Percentiles rank a stretch among this genome's conserved stretches.
These are phyloP conservation scores for Colletotrichum tropicale DNA, from an alignment of 2,329 filamentous ascomycete species.

Conservation along the genomic window DNA sequence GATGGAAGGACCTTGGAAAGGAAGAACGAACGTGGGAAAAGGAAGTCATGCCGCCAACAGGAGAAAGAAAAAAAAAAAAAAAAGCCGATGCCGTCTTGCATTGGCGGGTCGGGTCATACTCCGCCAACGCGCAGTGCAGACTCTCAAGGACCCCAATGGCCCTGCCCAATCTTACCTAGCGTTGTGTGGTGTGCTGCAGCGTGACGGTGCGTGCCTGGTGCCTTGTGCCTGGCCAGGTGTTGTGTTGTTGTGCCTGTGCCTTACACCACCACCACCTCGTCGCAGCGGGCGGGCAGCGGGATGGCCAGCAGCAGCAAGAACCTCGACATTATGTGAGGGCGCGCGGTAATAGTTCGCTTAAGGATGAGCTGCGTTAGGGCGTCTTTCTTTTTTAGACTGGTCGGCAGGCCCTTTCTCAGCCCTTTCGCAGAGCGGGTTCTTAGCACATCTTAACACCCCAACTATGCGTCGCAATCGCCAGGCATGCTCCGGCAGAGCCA, in stretches of 20 bases:
- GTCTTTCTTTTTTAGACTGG: neutral
- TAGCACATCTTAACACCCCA: conserved; percentile 12
- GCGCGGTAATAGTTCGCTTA: neutral
- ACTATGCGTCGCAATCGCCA: conserved; percentile 9
- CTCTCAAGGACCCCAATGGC: neutral
- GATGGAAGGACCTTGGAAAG: neutral
- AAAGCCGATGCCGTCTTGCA: neutral
- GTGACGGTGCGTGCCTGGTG: neutral
- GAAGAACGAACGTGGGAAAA: neutral
- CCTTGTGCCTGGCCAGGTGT: neutral
- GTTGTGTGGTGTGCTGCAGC: neutral
- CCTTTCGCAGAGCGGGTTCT: neutral
- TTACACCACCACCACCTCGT: neutral
- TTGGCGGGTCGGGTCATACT: neutral
- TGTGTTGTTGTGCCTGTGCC: neutral
- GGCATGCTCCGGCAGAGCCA: neutral
- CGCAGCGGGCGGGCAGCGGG: neutral
- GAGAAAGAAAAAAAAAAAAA: neutral
- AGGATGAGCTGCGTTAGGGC: neutral
- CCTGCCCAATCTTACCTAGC: neutral
- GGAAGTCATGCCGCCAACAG: neutral
- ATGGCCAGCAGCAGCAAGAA: neutral
- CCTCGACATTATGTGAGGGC: neutral
- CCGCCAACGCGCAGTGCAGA: neutral
- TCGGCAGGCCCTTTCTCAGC: neutral